Evolutionary conservation across 306 rosid genomes (phyloP).

Genomic region (Citrullus colocynthis): DNA sequence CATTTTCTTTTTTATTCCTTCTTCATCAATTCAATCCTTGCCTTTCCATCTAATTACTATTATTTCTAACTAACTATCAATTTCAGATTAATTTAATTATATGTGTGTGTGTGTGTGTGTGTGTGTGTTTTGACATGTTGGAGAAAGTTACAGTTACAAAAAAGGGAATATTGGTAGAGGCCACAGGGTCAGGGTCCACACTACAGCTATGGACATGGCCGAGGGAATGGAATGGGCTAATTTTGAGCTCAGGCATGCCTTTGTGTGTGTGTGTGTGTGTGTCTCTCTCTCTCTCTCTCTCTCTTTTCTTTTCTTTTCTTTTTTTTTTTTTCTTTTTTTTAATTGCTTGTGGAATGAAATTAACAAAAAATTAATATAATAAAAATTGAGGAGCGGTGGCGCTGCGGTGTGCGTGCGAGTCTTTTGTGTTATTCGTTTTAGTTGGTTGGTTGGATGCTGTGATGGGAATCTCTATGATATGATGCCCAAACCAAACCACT

Average conservation of each 20-base stretch:
- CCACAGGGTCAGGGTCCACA: not conserved
- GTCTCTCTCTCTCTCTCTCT: not conserved
- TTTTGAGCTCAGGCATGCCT: not conserved
- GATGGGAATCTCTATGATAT: not conserved
- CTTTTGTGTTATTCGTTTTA: not conserved
- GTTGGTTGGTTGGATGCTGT: not conserved
- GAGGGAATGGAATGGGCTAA: not conserved
- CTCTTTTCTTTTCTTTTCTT: not conserved
- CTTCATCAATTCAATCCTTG: too few species aligned
- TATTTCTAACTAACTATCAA: too few species aligned
- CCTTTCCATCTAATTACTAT: too few species aligned
- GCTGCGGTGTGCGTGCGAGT: not conserved
- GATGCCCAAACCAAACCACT: not conserved
- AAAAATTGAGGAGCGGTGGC: not conserved
- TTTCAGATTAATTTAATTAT: too few species aligned
- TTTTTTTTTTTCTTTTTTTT: not conserved
- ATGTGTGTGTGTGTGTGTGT: too few species aligned
- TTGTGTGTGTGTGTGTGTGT: not conserved
- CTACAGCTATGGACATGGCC: not conserved
- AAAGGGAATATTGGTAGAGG: not conserved
- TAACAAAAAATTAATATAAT: not conserved
- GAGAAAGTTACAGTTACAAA: not conserved
- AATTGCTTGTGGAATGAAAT: not conserved
- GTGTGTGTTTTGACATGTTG: too few species aligned
- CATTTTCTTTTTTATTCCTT: too few species aligned